Evolutionary conservation across 257 asterid genomes (phyloP).

Genomic region (Nicotiana noctiflora): DNA sequence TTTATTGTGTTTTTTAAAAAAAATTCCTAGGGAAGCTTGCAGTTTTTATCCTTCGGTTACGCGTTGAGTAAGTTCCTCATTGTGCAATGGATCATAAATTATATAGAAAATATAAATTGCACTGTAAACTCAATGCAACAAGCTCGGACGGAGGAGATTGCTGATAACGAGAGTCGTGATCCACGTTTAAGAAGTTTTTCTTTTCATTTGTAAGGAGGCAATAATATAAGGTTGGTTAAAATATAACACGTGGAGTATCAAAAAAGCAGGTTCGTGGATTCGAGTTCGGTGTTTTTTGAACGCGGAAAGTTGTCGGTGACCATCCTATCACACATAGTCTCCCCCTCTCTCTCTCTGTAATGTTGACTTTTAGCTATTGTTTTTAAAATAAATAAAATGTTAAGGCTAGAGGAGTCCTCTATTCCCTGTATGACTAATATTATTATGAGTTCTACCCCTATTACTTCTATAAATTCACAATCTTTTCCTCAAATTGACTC

Average conservation of each 20-base stretch:
- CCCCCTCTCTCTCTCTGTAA: neutral
- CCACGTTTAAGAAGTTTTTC: too few species aligned
- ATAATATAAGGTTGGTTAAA: neutral
- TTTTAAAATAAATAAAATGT: neutral
- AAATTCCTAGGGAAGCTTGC: too few species aligned
- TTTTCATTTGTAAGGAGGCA: neutral
- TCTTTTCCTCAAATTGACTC: neutral
- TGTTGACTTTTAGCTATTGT: neutral
- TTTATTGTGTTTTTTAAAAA: too few species aligned
- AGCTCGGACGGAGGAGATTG: too few species aligned
- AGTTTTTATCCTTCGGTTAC: too few species aligned
- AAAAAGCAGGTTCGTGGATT: neutral
- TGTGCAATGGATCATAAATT: too few species aligned
- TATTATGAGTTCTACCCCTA: neutral
- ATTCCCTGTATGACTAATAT: neutral
- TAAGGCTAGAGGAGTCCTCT: neutral
- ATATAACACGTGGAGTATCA: neutral
- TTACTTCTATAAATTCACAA: neutral
- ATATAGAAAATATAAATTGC: too few species aligned
- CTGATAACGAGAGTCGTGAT: too few species aligned
- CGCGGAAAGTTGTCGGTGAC: conserved; percentile 6
- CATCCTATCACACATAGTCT: neutral
- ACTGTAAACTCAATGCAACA: too few species aligned
- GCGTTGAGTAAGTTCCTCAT: too few species aligned
- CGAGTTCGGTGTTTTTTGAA: neutral